These are phyloP conservation scores for Xylaria digitata DNA, from an alignment of 2,329 filamentous ascomycete species.

Conservation along the genomic window DNA sequence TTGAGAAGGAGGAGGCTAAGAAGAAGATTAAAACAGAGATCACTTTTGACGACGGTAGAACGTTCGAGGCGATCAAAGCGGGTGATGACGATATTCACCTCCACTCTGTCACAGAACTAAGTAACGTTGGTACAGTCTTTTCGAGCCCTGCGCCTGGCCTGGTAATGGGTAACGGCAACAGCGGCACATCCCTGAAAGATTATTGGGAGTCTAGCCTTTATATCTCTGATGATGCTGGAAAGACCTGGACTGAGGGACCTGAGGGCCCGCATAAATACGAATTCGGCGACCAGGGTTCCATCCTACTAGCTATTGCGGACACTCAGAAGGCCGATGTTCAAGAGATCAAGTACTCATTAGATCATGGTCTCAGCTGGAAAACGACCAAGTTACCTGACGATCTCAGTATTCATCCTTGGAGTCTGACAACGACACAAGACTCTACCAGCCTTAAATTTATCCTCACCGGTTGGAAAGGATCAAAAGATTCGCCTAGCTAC, in stretches of 20 bases:
- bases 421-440: constrained; percentile 89
- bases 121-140: constrained; percentile 86
- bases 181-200: constrained; percentile 75
- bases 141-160: constrained; percentile 94
- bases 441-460: constrained; percentile 94
- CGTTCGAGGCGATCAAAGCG: constrained; percentile 78
- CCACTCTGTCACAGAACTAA: constrained; percentile 88
- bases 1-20: constrained; percentile 64
- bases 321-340: constrained; percentile 70
- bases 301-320: constrained; percentile 85
- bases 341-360: constrained; percentile 79
- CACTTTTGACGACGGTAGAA: constrained; percentile 94
- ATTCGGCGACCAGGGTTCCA: constrained; percentile 91
- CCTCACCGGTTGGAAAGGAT: constrained; percentile 72
- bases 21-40: constrained; percentile 85
- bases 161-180: constrained; percentile 94
- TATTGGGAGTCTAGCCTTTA: constrained; percentile 83
- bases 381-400: constrained; percentile 73
- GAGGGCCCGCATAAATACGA: constrained; percentile 93
- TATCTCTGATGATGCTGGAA: constrained; percentile 89
- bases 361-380: constrained; percentile 90
- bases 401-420: constrained; percentile 74
- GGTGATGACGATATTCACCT: constrained; percentile 80
- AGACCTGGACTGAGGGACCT: constrained; percentile 81
- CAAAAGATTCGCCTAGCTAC: constrained; percentile 62